phyloP scores from a whole-genome alignment of 228 moss, liverwort and hornwort species.

The Sphagnum fallax region DNA sequence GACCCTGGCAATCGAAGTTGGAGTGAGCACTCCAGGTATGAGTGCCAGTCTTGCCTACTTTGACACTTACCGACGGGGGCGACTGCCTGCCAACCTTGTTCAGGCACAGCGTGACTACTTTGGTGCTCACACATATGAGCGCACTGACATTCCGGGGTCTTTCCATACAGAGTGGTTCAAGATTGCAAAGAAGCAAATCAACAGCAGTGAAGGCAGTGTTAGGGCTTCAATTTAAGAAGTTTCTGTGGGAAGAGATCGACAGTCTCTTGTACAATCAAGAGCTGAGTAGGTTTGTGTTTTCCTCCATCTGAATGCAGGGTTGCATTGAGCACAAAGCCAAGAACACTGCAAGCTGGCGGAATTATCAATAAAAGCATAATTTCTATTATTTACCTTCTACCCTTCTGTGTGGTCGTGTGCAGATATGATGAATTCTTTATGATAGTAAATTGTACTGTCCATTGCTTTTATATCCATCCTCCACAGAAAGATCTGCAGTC shows the following conservation, averaged over 20 bases:
- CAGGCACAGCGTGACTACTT: conserved; percentile 97
- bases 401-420: too few species aligned
- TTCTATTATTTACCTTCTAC: too few species aligned
- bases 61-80: conserved; percentile 74
- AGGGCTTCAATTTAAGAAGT: conserved; percentile 11
- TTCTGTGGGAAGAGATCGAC: too few species aligned
- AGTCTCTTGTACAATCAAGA: too few species aligned
- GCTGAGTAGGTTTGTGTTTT: conserved; percentile 11
- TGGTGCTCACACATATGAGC: conserved; percentile 88
- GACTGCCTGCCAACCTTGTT: conserved; percentile 87
- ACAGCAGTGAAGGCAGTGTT: conserved; percentile 22
- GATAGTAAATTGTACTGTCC: too few species aligned
- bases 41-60: conserved; percentile 84
- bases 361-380: conserved; percentile 2
- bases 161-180: conserved; percentile 96
- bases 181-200: conserved; percentile 63
- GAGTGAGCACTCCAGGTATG: conserved; percentile 89
- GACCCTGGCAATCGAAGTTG: conserved; percentile 58
- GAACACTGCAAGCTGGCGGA: conserved; percentile 13
- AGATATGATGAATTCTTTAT: too few species aligned
- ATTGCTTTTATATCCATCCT: too few species aligned
- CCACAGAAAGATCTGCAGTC: too few species aligned
- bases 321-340: conserved; percentile 9
- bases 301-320: conserved; percentile 12
- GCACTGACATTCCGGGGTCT: conserved; percentile 49